Evolutionary conservation across 1,284 basidiomycete species (phyloP).

Genomic region (Cryptococcus maquisensis): DNA sequence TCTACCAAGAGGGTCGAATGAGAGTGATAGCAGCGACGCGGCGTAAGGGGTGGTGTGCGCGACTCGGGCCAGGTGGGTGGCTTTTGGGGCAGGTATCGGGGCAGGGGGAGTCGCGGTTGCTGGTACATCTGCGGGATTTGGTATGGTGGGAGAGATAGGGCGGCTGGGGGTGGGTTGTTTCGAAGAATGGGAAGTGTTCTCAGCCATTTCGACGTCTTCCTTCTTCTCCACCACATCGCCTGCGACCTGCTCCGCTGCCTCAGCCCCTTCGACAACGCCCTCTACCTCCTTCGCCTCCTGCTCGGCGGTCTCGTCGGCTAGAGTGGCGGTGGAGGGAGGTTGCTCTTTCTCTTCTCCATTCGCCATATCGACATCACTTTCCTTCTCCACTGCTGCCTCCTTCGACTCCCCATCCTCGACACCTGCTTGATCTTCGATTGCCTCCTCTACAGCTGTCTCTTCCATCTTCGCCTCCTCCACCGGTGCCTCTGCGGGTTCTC

Average conservation of each 20-base stretch:
- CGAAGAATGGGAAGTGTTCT: conserved; percentile 5
- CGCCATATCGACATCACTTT: background rate
- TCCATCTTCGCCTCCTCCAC: background rate
- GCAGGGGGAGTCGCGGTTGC: conserved; percentile 1
- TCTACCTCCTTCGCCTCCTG: background rate
- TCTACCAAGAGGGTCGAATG: conserved; percentile 31
- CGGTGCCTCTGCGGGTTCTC: background rate
- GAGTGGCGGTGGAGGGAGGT: background rate
- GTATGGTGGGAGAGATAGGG: background rate
- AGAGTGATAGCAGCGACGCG: conserved; percentile 28
- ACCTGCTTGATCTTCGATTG: conserved; percentile 4
- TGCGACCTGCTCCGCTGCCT: background rate
- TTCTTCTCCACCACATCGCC: background rate
- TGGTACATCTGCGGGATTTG: no score
- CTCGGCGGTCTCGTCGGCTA: background rate
- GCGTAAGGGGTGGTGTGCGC: conserved; percentile 24
- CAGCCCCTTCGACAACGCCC: background rate
- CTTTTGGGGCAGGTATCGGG: conserved; percentile 2
- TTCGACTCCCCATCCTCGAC: conserved; percentile 1
- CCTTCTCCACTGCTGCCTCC: conserved; percentile 1
- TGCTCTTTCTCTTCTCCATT: conserved; percentile 4
- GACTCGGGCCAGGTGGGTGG: conserved; percentile 27
- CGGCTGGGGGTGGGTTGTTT: background rate
- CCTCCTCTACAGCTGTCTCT: background rate
- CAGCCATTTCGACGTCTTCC: conserved; percentile 53